phyloP scores from a whole-genome alignment of 495 filamentous ascomycete genomes.

The Cetradonia linearis region DNA sequence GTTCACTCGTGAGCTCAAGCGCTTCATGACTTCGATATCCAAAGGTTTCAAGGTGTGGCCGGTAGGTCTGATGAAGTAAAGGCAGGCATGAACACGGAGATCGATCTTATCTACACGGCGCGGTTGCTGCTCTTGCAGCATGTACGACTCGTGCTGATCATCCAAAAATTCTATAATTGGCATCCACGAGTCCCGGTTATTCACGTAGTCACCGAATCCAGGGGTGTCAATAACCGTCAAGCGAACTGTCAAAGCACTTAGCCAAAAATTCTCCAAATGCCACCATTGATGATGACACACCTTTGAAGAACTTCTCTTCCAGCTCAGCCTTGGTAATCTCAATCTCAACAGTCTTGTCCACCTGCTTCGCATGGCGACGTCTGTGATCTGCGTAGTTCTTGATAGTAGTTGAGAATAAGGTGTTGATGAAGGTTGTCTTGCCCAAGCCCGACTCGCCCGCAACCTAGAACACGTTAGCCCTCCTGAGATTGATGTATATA shows the following conservation, averaged over 20 bases:
- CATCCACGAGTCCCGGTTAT: slow-evolving; percentile 99
- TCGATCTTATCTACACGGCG: slow-evolving; percentile 97
- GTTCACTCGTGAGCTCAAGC: slow-evolving; percentile 92
- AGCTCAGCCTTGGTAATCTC: slow-evolving; percentile 99
- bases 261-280: slow-evolving; percentile 22
- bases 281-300: slow-evolving; percentile 36
- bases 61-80: slow-evolving; percentile 98
- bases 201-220: slow-evolving; percentile 98
- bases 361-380: slow-evolving; percentile 94
- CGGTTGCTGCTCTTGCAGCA: slow-evolving; percentile 99
- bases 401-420: slow-evolving; percentile 97
- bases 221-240: slow-evolving; percentile 98
- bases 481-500: neutral
- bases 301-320: slow-evolving; percentile 99
- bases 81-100: slow-evolving; percentile 92
- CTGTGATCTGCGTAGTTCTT: slow-evolving; percentile 99
- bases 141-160: slow-evolving; percentile 99
- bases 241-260: slow-evolving; percentile 53
- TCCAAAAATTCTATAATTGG: slow-evolving; percentile 99
- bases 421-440: slow-evolving; percentile 99
- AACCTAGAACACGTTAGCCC: slow-evolving; percentile 45
- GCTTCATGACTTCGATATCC: slow-evolving; percentile 99
- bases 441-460: slow-evolving; percentile 97
- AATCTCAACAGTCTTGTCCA: slow-evolving; percentile 99
- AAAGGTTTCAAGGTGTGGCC: slow-evolving; percentile 97